Base-by-base conservation (phyloP, 805 yeast species). In the Peterozyma xylosa region DNA sequence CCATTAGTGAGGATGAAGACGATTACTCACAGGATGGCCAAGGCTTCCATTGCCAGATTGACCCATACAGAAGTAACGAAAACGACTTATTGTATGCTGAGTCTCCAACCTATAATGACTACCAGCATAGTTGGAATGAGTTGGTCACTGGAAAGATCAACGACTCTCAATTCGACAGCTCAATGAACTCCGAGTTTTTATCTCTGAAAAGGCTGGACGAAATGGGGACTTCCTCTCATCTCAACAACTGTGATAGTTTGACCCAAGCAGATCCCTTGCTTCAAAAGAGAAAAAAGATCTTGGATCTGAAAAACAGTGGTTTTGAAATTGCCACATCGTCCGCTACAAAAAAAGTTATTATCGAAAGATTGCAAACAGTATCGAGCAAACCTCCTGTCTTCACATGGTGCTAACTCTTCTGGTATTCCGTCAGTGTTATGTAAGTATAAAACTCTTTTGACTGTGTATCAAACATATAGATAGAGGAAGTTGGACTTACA, bases 371-470 rank as follows among this genome's bases (percentile, higher is more conserved):
- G 27, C 79, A 77, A 51, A 69, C 74, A 13, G 81, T 74, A 3
- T 65, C 67, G 7, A 63, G 73, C 3, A 73, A 67, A 48, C 78
- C 82, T 0, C 86, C 88, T 0, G 76, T 82, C 1, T 80, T 81
- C 48, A 78, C 86, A 1, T 81, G 86, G 78, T 81, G 86, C 52
- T 79, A 47, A 50, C 14, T 9, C 38, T n/a, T 11, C 10, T 5
- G 5, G 7, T 17, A 35, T 33, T n/a, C 7, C 35, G 4, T 15
- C 27, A 21, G 7, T 21, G 27, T 5, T 21, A 21, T 5, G 27
- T 21, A 21, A 21, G 27, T 21, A 21, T 21, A 21, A 21, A 21
- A 4, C 7, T 33, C 15, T n/a, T 14, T 33, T 33, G 15, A 33
- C 15, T 33, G 33, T 14, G 15, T 5, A 5, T 33, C 4, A n/a